A percentile compares a stretch with the other conserved stretches of the same genome.
Evolutionary conservation across 768 basidiomycete genomes (phyloP).

Genomic region (Melanogaster broomeanus): DNA sequence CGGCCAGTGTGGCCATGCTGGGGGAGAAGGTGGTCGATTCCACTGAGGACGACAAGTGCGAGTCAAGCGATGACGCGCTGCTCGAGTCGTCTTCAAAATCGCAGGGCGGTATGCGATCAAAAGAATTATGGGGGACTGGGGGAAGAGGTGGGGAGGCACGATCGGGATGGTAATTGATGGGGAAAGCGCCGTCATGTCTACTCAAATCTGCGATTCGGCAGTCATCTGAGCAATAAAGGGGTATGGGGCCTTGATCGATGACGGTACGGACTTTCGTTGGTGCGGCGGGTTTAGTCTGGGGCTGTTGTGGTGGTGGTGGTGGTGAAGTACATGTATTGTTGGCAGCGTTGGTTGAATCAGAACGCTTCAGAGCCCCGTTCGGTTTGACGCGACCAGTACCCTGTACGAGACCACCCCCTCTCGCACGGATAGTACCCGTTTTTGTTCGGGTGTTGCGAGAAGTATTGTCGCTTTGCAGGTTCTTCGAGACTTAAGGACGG

Average conservation of each 20-base stretch:
- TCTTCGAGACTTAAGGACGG: slow-evolving; percentile 25
- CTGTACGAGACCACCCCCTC: slow-evolving; percentile 56
- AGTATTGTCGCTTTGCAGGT: slow-evolving; percentile 23
- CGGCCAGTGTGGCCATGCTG: slow-evolving; percentile 41
- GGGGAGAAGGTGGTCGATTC: slow-evolving; percentile 21
- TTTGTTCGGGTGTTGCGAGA: slow-evolving; percentile 35
- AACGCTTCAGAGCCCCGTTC: slow-evolving; percentile 54
- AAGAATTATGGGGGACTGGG: slow-evolving; percentile 43
- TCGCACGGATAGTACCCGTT: slow-evolving; percentile 38
- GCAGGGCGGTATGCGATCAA: slow-evolving; percentile 23
- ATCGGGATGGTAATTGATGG: slow-evolving; percentile 50
- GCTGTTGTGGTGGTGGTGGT: slow-evolving; percentile 20
- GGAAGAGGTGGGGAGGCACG: slow-evolving; percentile 42
- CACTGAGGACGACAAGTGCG: slow-evolving; percentile 28
- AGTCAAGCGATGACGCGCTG: slow-evolving; percentile 40
- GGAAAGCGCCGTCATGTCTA: slow-evolving; percentile 39
- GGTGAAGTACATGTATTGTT: slow-evolving; percentile 14
- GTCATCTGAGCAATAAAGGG: slow-evolving; percentile 82
- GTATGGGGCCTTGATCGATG: slow-evolving; percentile 80
- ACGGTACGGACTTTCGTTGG: slow-evolving; percentile 58
- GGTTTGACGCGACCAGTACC: slow-evolving; percentile 66
- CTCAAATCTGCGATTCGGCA: slow-evolving; percentile 65
- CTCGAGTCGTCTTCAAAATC: slow-evolving; percentile 44
- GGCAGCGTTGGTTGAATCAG: slow-evolving; percentile 22
- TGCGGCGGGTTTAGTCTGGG: slow-evolving; percentile 27